phyloP scores from a whole-genome alignment of 495 filamentous ascomycete species.

The Penicillium lividum region DNA sequence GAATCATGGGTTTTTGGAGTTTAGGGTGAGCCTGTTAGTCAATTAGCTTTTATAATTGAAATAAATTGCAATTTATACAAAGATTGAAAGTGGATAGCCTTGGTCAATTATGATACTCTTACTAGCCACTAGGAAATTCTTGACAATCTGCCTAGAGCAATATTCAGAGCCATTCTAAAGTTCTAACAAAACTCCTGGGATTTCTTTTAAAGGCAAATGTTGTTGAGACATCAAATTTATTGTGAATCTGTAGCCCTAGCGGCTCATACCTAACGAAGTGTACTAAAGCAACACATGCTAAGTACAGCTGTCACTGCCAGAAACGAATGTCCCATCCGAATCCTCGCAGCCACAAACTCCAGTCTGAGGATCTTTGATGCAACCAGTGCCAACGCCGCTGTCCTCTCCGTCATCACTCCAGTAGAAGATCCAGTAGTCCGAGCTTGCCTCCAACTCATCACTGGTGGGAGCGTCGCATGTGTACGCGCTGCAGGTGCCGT shows the following conservation, averaged over 20 bases:
- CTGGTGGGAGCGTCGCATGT: constrained; percentile 32
- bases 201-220: too few species aligned
- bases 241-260: neutral
- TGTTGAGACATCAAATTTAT: too few species aligned
- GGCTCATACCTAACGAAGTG: neutral
- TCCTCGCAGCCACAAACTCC: constrained; percentile 42
- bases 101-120: too few species aligned
- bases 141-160: too few species aligned
- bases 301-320: constrained; percentile 29
- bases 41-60: too few species aligned
- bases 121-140: too few species aligned
- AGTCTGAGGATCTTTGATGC: constrained; percentile 35
- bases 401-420: constrained; percentile 32
- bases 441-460: constrained; percentile 23
- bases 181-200: too few species aligned
- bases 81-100: too few species aligned
- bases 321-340: constrained; percentile 38
- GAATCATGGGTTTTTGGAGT: too few species aligned
- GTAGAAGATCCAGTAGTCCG: constrained; percentile 41
- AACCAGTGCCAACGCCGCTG: constrained; percentile 30
- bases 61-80: too few species aligned
- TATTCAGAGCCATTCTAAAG: too few species aligned
- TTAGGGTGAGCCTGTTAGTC: too few species aligned
- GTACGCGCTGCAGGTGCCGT: constrained; percentile 41
- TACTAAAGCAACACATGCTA: constrained; percentile 2